phyloP scores from a whole-genome alignment of 2,329 filamentous ascomycete species.

The Exophiala xenobiotica region DNA sequence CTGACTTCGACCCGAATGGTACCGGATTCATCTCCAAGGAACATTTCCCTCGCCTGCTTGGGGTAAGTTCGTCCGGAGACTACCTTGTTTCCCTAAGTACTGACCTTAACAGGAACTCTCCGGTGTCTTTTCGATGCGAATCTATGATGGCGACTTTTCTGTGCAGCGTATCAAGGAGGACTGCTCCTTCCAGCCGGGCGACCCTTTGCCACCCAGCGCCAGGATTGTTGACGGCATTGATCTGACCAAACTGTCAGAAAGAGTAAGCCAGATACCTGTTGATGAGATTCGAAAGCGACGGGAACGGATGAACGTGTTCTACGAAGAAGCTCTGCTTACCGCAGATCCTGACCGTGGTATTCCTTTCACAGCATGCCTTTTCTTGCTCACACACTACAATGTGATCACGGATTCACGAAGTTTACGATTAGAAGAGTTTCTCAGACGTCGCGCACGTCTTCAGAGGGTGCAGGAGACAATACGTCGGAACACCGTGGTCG shows the following conservation, averaged over 20 bases:
- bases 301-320: conserved; percentile 87
- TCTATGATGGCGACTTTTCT: conserved; percentile 88
- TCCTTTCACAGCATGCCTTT: conserved; percentile 84
- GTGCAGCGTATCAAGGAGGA: conserved; percentile 85
- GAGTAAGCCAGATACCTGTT: conserved; percentile 72
- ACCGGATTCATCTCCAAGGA: conserved; percentile 90
- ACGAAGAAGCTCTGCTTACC: conserved; percentile 91
- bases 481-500: conserved; percentile 81
- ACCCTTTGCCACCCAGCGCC: conserved; percentile 42
- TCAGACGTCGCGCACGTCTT: conserved; percentile 82
- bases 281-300: conserved; percentile 71
- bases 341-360: conserved; percentile 88
- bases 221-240: conserved; percentile 61
- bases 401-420: conserved; percentile 98
- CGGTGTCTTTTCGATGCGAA: conserved; percentile 94
- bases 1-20: conserved; percentile 87
- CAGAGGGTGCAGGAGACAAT: conserved; percentile 96
- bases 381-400: conserved; percentile 97
- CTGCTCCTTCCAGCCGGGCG: conserved; percentile 61
- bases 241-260: conserved; percentile 69
- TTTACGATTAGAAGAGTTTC: conserved; percentile 87
- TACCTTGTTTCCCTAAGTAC: conserved; percentile 3
- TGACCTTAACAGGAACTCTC: conserved; percentile 67
- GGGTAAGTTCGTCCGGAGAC: no score
- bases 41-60: conserved; percentile 80